A percentile compares a stretch with the other conserved stretches of the same genome.
phyloP scores from a whole-genome alignment of 1,284 basidiomycete genomes.

The Melampsora larici-populina region DNA sequence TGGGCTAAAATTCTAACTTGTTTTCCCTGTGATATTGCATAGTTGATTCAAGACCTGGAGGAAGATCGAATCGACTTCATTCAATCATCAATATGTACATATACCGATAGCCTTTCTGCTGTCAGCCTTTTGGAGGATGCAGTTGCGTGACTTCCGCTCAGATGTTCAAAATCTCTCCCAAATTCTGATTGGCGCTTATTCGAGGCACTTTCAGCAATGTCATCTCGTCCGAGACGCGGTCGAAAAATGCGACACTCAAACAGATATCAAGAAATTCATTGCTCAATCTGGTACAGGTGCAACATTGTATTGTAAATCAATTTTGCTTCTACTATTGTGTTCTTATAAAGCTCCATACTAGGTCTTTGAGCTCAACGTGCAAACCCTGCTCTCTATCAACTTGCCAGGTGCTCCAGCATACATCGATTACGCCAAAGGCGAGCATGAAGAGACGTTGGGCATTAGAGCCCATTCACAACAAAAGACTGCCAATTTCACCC shows the following conservation, averaged over 20 bases:
- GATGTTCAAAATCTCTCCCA: neutral
- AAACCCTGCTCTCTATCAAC: neutral
- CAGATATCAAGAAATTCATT: conserved; percentile 34
- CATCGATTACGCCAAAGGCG: conserved; percentile 36
- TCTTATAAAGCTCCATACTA: neutral
- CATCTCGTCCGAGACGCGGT: conserved; percentile 17
- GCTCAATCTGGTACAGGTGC: conserved; percentile 32
- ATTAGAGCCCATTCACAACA: conserved; percentile 1
- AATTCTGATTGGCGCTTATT: neutral
- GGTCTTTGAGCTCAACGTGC: neutral
- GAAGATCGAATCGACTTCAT: conserved; percentile 88
- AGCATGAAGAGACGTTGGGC: conserved; percentile 19
- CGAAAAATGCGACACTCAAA: conserved; percentile 19
- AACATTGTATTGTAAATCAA: conserved; percentile 18
- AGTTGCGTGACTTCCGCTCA: conserved; percentile 56
- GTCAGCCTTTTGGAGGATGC: conserved; percentile 95
- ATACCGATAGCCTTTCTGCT: conserved; percentile 89
- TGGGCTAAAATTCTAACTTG: conserved; percentile 8
- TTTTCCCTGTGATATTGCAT: neutral
- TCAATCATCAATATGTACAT: conserved; percentile 93
- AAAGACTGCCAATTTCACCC: conserved; percentile 12
- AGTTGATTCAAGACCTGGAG: conserved; percentile 88
- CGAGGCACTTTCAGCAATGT: conserved; percentile 11
- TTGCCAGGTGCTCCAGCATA: conserved; percentile 22
- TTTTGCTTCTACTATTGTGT: neutral